Evolutionary conservation across 306 rosid species (phyloP).

Genomic region (Quercus bicolor): DNA sequence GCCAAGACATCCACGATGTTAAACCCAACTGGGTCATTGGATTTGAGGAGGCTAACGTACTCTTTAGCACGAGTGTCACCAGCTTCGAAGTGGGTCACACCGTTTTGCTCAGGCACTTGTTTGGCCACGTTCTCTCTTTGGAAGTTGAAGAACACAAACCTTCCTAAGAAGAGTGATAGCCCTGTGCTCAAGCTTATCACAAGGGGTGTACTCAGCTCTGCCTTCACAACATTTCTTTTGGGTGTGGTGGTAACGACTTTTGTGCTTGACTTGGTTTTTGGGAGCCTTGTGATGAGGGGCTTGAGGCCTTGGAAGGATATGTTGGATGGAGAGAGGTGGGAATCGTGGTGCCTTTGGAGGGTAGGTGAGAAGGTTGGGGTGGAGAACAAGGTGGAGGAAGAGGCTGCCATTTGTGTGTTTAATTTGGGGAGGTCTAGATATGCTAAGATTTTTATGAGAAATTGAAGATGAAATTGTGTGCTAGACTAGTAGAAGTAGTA

Average conservation of each 20-base stretch:
- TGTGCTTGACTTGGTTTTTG: conserved; percentile 5
- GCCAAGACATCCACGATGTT: conserved; percentile 94
- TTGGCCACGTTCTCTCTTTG: conserved; percentile 97
- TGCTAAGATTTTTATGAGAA: too few relatives aligned
- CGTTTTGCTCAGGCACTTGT: conserved; percentile 97
- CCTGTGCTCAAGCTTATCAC: conserved; percentile 99
- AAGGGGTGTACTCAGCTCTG: conserved; percentile 66
- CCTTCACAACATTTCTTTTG: conserved; percentile 41
- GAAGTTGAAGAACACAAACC: conserved; percentile 97
- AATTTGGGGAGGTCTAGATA: background rate
- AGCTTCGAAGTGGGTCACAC: conserved; percentile 83
- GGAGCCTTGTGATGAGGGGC: conserved; percentile 29
- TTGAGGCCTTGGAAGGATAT: conserved; percentile 77
- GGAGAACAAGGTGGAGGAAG: conserved; percentile 49
- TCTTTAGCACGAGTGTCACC: conserved; percentile 91
- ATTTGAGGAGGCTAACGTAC: conserved; percentile 83
- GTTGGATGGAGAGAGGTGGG: conserved; percentile 38
- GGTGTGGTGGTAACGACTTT: background rate
- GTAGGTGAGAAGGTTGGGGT: conserved; percentile 38
- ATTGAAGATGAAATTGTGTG: background rate
- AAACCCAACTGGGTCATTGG: conserved; percentile 97
- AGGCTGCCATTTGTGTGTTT: conserved; percentile 44
- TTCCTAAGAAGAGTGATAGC: conserved; percentile 75
- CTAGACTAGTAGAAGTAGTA: background rate
- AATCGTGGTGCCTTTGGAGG: conserved; percentile 22